A percentile compares a stretch with the other conserved stretches of the same genome.
phyloP scores from a whole-genome alignment of 371 early-diverging fungal genomes.

The Mucor irregularis region DNA sequence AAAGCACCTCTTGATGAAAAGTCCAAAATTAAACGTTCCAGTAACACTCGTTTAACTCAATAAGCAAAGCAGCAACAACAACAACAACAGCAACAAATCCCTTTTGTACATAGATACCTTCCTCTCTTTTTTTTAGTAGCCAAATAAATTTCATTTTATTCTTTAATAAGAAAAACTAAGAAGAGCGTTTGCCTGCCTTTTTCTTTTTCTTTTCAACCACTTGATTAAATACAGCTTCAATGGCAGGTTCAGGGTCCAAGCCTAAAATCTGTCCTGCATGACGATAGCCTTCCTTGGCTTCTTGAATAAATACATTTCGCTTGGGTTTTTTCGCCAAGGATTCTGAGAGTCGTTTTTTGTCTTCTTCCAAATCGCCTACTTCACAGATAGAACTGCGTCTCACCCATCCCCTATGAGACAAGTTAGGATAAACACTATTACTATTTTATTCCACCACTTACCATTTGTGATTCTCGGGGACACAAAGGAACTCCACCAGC shows the following conservation, averaged over 20 bases:
- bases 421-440: background rate
- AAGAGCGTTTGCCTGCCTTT: background rate
- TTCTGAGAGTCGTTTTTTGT: slow-evolving; percentile 30
- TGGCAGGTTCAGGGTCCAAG: slow-evolving; percentile 24
- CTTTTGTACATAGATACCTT: too few species aligned
- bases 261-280: slow-evolving; percentile 33
- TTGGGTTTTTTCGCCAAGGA: slow-evolving; percentile 26
- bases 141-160: background rate
- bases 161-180: too few species aligned
- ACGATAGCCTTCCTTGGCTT: slow-evolving; percentile 43
- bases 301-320: slow-evolving; percentile 22
- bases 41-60: slow-evolving; percentile 12
- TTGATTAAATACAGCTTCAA: slow-evolving; percentile 8
- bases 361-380: slow-evolving; percentile 36
- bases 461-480: slow-evolving; percentile 32
- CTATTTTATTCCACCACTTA: background rate
- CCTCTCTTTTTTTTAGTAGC: background rate
- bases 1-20: slow-evolving; percentile 31
- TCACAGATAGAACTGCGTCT: slow-evolving; percentile 20
- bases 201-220: background rate
- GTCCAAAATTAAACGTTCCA: slow-evolving; percentile 24
- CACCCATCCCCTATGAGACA: slow-evolving; percentile 45
- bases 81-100: too few species aligned
- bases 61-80: too few species aligned
- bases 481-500: slow-evolving; percentile 22